Base-by-base conservation (phyloP, 345 rosid species). In the Gynandropsis gynandra region DNA sequence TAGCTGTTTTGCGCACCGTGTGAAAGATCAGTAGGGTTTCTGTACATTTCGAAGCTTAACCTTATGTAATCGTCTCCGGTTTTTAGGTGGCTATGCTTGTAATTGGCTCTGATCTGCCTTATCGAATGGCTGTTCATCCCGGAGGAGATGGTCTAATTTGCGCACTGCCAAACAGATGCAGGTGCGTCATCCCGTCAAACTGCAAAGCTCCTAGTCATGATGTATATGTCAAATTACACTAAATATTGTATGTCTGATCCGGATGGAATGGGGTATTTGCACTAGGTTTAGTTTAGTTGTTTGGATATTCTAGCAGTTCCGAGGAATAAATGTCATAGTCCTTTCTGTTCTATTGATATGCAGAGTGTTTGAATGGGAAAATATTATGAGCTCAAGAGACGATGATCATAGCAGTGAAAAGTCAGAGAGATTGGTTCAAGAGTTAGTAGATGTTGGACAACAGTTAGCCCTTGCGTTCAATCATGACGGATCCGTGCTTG, bases 121-220 rank as follows among this genome's bases (percentile, higher is more conserved):
- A 92, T 39, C 75, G 95, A 49, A 79, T 85, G 85, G 77, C 76
- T 42, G 82, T 88, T 68, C 95, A 83, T 60, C 88, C 94, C 16
- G 74, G 69, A 5, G 88, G 81, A 55, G 87, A 68, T 50, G 97
- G 97, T 38, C 55, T 85, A 17, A 43, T 92, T n/a, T 87, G 82
- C 51, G 97, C 88, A 24, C 42, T 83, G 51, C 77, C 87, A 10
- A 73, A 78, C 27, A 56, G 79, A 52, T 88, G 98, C 84, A 77
- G 75, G 98, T 85, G 52, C 38, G 57, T 42, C 14, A 5, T 33
- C 42, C 32, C 52, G 6, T 47, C 14, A 32, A 0, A 11, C 13
- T 32, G 15, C 12, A 38, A 4, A 24, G n/a, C 53, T 61, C 9
- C 12, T 15, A 47, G 32, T 17, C 46, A 36, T 0, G 5, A 21